Base-by-base conservation (phyloP, 139 green algal species). In the Pedinophyceae sp. region DNA sequence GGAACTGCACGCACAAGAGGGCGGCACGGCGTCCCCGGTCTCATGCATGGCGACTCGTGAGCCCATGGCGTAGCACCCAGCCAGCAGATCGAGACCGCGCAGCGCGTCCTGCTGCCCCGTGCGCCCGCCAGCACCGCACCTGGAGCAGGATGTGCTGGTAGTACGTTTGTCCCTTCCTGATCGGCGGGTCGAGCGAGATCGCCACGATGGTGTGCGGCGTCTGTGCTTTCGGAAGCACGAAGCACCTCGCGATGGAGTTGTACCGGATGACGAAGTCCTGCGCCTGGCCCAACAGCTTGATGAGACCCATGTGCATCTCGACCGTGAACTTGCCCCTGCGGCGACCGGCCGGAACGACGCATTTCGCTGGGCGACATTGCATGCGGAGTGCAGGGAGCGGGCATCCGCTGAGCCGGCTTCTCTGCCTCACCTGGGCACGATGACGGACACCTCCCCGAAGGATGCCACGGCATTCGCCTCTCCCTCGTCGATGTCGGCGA, bases 201-300 rank as follows among this genome's bases (percentile, higher is more conserved):
- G 86, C 78, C 20, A 95, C 87, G 27, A 94, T 62, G 13, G 86
- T 96, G 64, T 94, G 81, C 0, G 85, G 82, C 17, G 75, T 71
- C 64, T 85, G 80, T 24, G 62, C 52, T 67, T 92, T 93, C 52
- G 88, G 88, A 56, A 97, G 73, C 41, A 95, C 65, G 65, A 95
- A 94, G 53, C 94, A 52, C 56, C 86, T 79, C 48, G 73, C 22
- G n/a, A 95, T 83, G 50, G 55, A 81, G 30, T 76, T 67, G 72
- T 96, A 95, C 59, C 84, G 75, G 54, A 97, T 83, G 70, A 89
- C 85, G 77, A 86, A 97, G 62, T 96, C 88, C 55, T 90, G 80
- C n/a, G 76, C 75, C 71, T 82, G 75, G 4, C 78, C 78, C 5
- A 71, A 30, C 23, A 87, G 62, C 61, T 86, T 80, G 29, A 86